Conservation (phyloP, 192 early-diverging fungal genomes). For the Mortierella antarctica region DNA sequence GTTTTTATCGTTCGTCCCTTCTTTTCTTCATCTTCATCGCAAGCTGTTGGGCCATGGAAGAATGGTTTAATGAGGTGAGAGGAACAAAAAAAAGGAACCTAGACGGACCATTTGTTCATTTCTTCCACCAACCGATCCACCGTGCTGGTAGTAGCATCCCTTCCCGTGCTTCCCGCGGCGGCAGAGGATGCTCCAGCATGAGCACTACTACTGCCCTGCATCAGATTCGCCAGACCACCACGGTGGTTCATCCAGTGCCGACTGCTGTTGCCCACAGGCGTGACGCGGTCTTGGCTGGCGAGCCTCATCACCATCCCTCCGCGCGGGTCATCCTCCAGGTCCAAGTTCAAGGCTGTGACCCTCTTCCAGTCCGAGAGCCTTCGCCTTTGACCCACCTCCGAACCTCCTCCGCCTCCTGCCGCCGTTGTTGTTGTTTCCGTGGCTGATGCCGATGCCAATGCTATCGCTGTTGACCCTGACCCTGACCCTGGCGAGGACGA, state of each 20-base stretch:
- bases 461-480: neutral
- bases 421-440: neutral
- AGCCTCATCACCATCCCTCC: neutral
- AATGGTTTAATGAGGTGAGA: neutral
- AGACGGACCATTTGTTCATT: conserved; percentile 55
- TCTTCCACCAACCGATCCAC: conserved; percentile 49
- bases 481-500: neutral
- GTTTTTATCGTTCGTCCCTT: neutral
- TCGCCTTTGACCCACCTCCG: neutral
- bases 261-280: neutral
- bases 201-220: neutral
- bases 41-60: neutral
- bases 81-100: neutral
- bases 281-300: conserved; percentile 5
- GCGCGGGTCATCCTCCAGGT: conserved; percentile 5
- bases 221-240: conserved; percentile 31
- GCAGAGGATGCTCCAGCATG: neutral
- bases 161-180: neutral
- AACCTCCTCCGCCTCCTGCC: neutral
- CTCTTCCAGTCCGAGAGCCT: conserved; percentile 31
- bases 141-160: neutral
- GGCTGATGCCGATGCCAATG: neutral
- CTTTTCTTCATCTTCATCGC: neutral
- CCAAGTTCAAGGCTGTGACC: conserved; percentile 4
- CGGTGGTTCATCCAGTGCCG: conserved; percentile 29